These are phyloP conservation scores for Terfezia boudieri DNA, from an alignment of 495 filamentous ascomycete genomes.

Conservation along the genomic window DNA sequence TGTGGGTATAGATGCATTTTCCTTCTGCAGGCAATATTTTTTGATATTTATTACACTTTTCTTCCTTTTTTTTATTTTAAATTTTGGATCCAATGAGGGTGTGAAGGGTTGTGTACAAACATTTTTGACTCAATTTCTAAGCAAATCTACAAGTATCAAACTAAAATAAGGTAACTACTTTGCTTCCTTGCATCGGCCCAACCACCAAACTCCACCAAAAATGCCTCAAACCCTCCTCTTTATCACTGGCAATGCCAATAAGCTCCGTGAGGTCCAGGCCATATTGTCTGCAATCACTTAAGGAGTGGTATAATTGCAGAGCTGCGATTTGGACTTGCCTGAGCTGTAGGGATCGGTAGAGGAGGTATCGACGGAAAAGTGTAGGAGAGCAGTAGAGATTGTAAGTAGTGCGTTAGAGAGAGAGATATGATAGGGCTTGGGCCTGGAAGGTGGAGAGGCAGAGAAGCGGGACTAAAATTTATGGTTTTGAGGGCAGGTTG, in stretches of 20 bases:
- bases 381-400: slow-evolving; percentile 45
- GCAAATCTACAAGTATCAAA: no score
- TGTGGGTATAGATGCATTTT: no score
- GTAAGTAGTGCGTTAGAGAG: slow-evolving; percentile 22
- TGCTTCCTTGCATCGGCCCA: no score
- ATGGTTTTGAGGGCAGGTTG: slow-evolving; percentile 28
- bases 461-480: background rate
- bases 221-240: slow-evolving; percentile 42
- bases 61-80: no score
- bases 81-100: no score
- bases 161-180: no score
- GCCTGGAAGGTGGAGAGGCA: background rate
- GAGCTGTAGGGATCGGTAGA: slow-evolving; percentile 88
- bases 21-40: no score
- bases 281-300: slow-evolving; percentile 34
- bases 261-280: slow-evolving; percentile 64
- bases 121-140: no score
- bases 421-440: background rate
- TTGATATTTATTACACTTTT: no score
- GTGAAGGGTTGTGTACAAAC: no score
- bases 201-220: no score
- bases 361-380: slow-evolving; percentile 76
- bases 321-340: slow-evolving; percentile 49
- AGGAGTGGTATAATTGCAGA: slow-evolving; percentile 42
- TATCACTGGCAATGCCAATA: slow-evolving; percentile 90